Evolutionary conservation across 2,329 filamentous ascomycete genomes (phyloP), one percentile per base, ranked within the genome.

Genomic region (Chaetomium sp.): DNA sequence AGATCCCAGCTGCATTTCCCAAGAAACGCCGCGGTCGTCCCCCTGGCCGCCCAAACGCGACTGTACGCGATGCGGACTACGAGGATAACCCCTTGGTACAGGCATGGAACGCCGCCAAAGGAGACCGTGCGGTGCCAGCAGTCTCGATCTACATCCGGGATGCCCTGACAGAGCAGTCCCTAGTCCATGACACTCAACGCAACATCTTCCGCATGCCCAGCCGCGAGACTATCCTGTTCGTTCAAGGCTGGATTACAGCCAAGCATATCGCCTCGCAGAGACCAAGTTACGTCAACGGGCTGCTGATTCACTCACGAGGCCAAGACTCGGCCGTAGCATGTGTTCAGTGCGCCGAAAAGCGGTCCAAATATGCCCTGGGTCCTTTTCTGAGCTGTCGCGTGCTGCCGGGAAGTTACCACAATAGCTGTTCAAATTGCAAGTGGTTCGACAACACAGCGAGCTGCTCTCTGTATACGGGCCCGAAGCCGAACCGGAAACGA

Each of bases 401-500:
- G 6, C 57, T 73, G n/a, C 64, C 63, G 4, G 71, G 70, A 2
- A 64, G 50, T 6, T 73, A 69, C 38, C 70, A 72, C 49, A 68
- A 71, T 57, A 71, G 71, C 57, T 73, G 72, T 56, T 72, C 70
- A 19, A 73, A 73, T 62, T 73, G 72, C 67, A 73, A 73, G 67
- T 73, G 72, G 72, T 73, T 73, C 42, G 72, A 73, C 62, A 72
- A 71, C 57, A 72, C 72, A 0, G 68, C 68, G 1, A 55, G 54
- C 3, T 73, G 72, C 64, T 72, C 71, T 13, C 63, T 72, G 21
- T 73, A 72, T 53, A 73, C 66, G 13, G 72, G 72, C 7, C 70
- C 71, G 3, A 70, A 67, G 56, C 72, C 72, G 5, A 73, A 72
- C 58, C 64, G 72, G 54, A 73, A 73, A 54, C 65, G 72, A 19